These are phyloP conservation scores for Camellia oleifera DNA, from an alignment of 179 eudicot species.

Conservation along the genomic window DNA sequence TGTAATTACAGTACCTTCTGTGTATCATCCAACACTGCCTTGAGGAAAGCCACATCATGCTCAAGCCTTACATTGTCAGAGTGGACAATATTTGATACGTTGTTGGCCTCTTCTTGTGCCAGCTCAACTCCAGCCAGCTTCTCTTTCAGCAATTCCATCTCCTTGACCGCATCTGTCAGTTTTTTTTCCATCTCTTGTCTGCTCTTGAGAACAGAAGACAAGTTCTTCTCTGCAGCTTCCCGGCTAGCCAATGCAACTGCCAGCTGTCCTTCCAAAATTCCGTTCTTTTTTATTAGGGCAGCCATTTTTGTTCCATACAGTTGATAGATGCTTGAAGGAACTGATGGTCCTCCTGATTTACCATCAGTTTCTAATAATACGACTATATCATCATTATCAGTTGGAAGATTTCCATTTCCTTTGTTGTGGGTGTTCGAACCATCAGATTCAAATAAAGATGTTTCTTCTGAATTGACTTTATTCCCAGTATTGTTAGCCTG, in stretches of 20 bases:
- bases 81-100: constrained; percentile 80
- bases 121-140: constrained; percentile 69
- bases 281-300: constrained; percentile 65
- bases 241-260: constrained; percentile 66
- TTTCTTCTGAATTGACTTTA: constrained; percentile 44
- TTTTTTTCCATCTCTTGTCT: constrained; percentile 74
- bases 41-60: constrained; percentile 95
- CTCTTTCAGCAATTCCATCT: constrained; percentile 71
- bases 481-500: constrained; percentile 33
- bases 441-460: constrained; percentile 33
- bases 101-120: constrained; percentile 90
- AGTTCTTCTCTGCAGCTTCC: constrained; percentile 78
- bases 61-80: constrained; percentile 94
- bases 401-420: constrained; percentile 39
- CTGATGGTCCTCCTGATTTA: constrained; percentile 43
- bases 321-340: constrained; percentile 59
- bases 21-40: constrained; percentile 95
- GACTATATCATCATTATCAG: constrained; percentile 43
- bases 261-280: constrained; percentile 79
- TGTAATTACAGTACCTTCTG: constrained; percentile 62
- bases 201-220: constrained; percentile 53
- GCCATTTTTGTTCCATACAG: constrained; percentile 73
- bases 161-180: constrained; percentile 59
- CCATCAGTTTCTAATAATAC: constrained; percentile 50
- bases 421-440: constrained; percentile 36